These are phyloP conservation scores for Populus euphratica DNA, from an alignment of 345 rosid species.

Conservation along the genomic window DNA sequence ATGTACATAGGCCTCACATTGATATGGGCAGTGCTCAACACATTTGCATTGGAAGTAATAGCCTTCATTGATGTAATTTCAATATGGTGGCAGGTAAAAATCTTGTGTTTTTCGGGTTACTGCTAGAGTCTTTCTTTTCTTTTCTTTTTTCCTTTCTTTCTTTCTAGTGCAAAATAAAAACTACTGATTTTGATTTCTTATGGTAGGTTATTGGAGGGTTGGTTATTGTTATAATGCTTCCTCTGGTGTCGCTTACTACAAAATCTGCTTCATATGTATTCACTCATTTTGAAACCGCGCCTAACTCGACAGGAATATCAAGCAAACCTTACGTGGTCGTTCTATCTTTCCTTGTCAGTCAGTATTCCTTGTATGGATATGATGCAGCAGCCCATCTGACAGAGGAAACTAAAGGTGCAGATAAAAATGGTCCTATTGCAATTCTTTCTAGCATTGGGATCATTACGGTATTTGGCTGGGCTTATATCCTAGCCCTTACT, in stretches of 20 bases:
- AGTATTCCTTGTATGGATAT: constrained; percentile 57
- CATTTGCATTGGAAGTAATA: constrained; percentile 53
- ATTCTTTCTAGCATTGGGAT: constrained; percentile 59
- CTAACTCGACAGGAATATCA: constrained; percentile 47
- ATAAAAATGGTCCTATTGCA: constrained; percentile 57
- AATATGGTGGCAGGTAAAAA: constrained; percentile 65
- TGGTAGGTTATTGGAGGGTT: constrained; percentile 51
- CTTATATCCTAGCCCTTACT: constrained; percentile 55
- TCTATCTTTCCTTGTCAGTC: constrained; percentile 55
- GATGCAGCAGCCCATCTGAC: constrained; percentile 69
- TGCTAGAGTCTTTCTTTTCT: background rate
- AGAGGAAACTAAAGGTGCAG: constrained; percentile 66
- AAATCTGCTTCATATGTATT: constrained; percentile 54
- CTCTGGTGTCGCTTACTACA: constrained; percentile 45
- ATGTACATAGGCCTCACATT: constrained; percentile 51
- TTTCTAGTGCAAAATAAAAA: background rate
- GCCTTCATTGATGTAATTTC: constrained; percentile 62
- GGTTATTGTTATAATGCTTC: constrained; percentile 56
- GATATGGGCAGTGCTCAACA: constrained; percentile 63
- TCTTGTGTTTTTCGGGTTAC: background rate
- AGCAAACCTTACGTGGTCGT: constrained; percentile 54
- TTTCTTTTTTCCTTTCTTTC: too few species aligned
- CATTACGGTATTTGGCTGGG: constrained; percentile 59
- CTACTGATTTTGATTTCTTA: background rate
- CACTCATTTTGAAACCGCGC: constrained; percentile 42